Conservation (phyloP, 2,329 filamentous ascomycete genomes). For the Ophiocordyceps robertsii region DNA sequence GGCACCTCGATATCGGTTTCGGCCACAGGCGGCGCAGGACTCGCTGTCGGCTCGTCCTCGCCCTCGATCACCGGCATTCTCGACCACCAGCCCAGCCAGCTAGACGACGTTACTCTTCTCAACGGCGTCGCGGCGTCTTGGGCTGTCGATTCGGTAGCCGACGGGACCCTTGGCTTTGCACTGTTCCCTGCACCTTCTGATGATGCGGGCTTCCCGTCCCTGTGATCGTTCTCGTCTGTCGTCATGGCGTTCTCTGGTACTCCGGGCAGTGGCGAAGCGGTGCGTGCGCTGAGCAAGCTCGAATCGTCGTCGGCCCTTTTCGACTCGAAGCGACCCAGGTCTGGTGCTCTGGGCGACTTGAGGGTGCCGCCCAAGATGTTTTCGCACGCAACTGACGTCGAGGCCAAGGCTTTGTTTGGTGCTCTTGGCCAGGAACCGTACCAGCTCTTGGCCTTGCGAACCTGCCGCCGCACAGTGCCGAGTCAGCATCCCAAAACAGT, state of each 20-base stretch:
- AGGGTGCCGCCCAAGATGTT: constrained; percentile 45
- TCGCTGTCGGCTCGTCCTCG: constrained; percentile 2
- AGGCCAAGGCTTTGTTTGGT: constrained; percentile 45
- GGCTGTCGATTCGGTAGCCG: background rate
- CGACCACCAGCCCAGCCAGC: constrained; percentile 43
- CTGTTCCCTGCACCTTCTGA: background rate
- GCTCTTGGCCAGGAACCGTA: constrained; percentile 47
- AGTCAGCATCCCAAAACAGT: too few relatives aligned
- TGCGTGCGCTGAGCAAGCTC: background rate
- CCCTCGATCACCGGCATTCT: constrained; percentile 9
- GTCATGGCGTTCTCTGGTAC: constrained; percentile 11
- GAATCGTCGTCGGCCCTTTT: constrained; percentile 21
- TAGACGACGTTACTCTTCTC: constrained; percentile 21
- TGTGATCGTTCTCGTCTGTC: background rate
- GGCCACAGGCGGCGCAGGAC: background rate
- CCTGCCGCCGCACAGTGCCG: constrained; percentile 15
- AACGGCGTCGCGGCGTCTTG: constrained; percentile 1
- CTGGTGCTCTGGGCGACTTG: constrained; percentile 28
- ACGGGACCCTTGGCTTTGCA: background rate
- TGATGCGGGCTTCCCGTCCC: background rate
- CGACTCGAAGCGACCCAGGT: constrained; percentile 37
- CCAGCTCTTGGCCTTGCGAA: constrained; percentile 44
- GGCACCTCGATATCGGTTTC: constrained; percentile 5
- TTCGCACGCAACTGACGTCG: constrained; percentile 46
- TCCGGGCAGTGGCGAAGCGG: constrained; percentile 10